Conservation (phyloP, 306 rosid species). For the Begonia fuchsioides region DNA sequence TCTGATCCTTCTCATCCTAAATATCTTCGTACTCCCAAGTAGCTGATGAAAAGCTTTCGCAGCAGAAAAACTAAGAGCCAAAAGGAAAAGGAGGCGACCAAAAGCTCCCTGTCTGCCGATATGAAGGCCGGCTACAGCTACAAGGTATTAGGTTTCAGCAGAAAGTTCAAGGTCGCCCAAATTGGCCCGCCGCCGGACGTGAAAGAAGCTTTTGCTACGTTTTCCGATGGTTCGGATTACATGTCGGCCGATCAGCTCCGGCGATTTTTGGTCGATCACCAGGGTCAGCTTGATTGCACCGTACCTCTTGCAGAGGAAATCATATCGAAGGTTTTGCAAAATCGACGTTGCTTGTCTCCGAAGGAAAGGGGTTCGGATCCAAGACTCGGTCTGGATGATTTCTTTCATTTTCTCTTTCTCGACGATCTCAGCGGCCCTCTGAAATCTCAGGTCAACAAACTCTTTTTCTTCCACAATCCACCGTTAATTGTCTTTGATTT, state of each 20-base stretch:
- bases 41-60: too few species aligned
- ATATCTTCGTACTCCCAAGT: too few species aligned
- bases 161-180: conserved; percentile 48
- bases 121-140: conserved; percentile 29
- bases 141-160: conserved; percentile 51
- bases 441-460: conserved; percentile 30
- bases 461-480: conserved; percentile 1
- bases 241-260: conserved; percentile 46
- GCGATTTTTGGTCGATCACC: conserved; percentile 35
- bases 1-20: too few species aligned
- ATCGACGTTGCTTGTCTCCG: conserved; percentile 12
- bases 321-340: conserved; percentile 15
- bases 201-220: conserved; percentile 26
- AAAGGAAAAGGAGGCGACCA: background rate
- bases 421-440: conserved; percentile 48
- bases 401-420: conserved; percentile 37
- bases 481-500: background rate
- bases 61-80: background rate
- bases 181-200: conserved; percentile 56
- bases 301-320: conserved; percentile 20
- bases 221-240: conserved; percentile 16
- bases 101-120: too few species aligned
- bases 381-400: conserved; percentile 36
- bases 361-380: background rate
- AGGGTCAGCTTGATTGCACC: conserved; percentile 27